Conservation (phyloP, 2,329 filamentous ascomycete genomes). For the Zymoseptoria tritici region DNA sequence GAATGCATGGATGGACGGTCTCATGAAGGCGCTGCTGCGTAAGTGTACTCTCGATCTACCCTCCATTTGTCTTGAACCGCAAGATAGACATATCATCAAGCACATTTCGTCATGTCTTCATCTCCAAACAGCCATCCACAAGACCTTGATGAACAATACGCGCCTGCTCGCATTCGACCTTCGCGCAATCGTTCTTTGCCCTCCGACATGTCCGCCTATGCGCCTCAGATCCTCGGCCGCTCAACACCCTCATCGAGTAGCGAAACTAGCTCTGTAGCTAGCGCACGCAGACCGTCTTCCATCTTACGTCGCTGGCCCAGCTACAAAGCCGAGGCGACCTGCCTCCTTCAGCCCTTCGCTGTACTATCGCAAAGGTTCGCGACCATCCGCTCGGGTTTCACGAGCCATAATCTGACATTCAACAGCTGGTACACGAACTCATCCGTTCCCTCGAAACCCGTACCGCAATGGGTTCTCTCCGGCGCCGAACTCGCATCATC, state of each 20-base stretch:
- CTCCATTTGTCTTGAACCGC: not conserved
- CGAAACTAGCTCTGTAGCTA: slow-evolving; percentile 1
- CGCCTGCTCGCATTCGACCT: not conserved
- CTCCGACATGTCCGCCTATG: slow-evolving; percentile 1
- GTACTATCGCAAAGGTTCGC: slow-evolving; percentile 14
- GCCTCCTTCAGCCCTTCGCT: slow-evolving; percentile 9
- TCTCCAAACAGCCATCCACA: not conserved
- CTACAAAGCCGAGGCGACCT: slow-evolving; percentile 10
- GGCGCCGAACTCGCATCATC: slow-evolving; percentile 9
- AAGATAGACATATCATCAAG: not conserved
- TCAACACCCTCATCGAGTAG: not conserved
- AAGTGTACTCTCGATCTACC: not conserved
- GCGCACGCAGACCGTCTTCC: not conserved
- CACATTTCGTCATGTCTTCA: not conserved
- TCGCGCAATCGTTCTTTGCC: not conserved
- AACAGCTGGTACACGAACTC: not conserved
- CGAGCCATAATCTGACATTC: not conserved
- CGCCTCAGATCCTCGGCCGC: not conserved
- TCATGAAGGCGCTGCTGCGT: not conserved
- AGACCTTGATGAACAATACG: not conserved
- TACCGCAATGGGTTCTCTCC: slow-evolving; percentile 9
- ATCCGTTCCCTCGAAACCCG: not conserved
- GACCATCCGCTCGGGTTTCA: not conserved
- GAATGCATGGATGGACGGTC: not conserved
- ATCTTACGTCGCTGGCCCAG: not conserved